Base-by-base conservation (phyloP, 192 early-diverging fungal species). In the Phlyctochytrium arcticum region DNA sequence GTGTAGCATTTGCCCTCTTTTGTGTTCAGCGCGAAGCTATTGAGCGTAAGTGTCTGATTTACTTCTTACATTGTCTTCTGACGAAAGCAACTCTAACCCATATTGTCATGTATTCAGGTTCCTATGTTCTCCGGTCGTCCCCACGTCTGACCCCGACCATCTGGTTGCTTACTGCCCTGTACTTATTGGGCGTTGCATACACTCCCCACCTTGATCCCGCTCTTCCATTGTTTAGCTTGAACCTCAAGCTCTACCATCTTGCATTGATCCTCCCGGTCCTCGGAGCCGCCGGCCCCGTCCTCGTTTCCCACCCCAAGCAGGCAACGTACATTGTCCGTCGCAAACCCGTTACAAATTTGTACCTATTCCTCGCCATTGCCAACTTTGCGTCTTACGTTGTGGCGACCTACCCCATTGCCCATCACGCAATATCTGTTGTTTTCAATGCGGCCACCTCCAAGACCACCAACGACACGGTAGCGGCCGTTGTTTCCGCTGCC, bases 1-100 rank as follows among this genome's bases (percentile, higher is more conserved):
- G 63, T 47, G 57, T 50, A 10, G 29, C 57, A 7, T 57, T 72
- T 67, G 55, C 70, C 21, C 44, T 66, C 4, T 72, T 72, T 36
- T 33, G 66, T 30, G 58, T 55, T 1, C 70, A 72, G 42, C 17
- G 64, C 26, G 17, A 50, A 6, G 57, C 51, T 3, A 19, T 54
- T 0, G 36, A 58, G 7, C 10, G 70, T 71, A 71, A 58, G 69
- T 21, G 5, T 8, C n/a, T n/a, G n/a, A n/a, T n/a, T n/a, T n/a
- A n/a, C n/a, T n/a, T n/a, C n/a, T n/a, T n/a, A n/a, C n/a, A n/a
- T n/a, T n/a, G n/a, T n/a, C n/a, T n/a, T n/a, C n/a, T n/a, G n/a
- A n/a, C n/a, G n/a, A n/a, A n/a, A n/a, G n/a, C n/a, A n/a, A 9
- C 8, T 9, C 50, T 51, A 23, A 17, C 27, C 24, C 0, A 15